These are phyloP conservation scores for Oryza meridionalis DNA, from an alignment of 176 grass and related monocot genomes.

Conservation along the genomic window DNA sequence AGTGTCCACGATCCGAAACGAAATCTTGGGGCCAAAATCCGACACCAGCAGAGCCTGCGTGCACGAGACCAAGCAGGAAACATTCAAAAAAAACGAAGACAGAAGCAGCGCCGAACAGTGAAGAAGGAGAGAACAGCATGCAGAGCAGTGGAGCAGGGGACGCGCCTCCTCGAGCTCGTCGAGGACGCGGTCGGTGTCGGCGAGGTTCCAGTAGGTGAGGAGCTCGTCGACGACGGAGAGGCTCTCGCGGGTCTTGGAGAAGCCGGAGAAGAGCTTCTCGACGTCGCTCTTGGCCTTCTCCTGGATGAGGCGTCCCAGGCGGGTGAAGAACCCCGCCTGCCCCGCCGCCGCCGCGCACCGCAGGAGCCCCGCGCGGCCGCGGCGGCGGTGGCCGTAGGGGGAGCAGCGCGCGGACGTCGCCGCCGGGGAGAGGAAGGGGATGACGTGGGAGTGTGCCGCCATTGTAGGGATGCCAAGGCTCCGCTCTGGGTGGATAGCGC, in stretches of 20 bases:
- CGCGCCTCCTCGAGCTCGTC: conserved; percentile 92
- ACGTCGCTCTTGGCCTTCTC: conserved; percentile 99
- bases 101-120: not conserved
- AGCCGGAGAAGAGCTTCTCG: conserved; percentile 96
- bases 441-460: conserved; percentile 63
- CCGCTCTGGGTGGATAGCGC: conserved; percentile 36
- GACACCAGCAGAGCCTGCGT: conserved; percentile 91
- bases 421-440: conserved; percentile 56
- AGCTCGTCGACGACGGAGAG: conserved; percentile 97
- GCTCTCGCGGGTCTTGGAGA: conserved; percentile 96
- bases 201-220: conserved; percentile 98
- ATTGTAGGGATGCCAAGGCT: conserved; percentile 35
- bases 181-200: conserved; percentile 88
- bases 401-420: not conserved
- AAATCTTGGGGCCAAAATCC: conserved; percentile 96
- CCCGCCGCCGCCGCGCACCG: conserved; percentile 63
- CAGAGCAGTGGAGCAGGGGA: not conserved
- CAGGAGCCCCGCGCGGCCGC: not conserved
- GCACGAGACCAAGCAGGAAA: not conserved
- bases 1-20: conserved; percentile 86
- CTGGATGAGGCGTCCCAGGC: conserved; percentile 94
- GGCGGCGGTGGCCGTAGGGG: not conserved
- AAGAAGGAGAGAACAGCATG: not conserved
- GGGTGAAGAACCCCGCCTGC: conserved; percentile 92
- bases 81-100: not conserved